Conservation (phyloP, 805 yeast genomes). For the Yamadazyma tumulicola region DNA sequence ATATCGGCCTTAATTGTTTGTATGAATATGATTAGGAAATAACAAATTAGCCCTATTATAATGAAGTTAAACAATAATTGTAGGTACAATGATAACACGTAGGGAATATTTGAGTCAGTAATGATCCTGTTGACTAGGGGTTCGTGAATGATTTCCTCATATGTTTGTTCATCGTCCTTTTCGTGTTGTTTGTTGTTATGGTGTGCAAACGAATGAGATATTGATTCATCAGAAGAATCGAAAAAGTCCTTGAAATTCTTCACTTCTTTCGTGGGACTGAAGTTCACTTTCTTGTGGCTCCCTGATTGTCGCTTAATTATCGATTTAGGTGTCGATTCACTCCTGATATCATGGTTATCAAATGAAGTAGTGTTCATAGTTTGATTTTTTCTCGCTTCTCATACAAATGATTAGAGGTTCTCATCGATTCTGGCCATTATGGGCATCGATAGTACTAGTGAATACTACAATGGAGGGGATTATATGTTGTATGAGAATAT, state of each 20-base stretch:
- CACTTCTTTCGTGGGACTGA: constrained; percentile 33
- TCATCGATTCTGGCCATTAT: too few species aligned
- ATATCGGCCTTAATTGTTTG: constrained; percentile 66
- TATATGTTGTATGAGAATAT: too few species aligned
- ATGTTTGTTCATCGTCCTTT: background rate
- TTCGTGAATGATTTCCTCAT: constrained; percentile 3
- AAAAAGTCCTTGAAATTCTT: constrained; percentile 16
- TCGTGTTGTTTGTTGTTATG: background rate
- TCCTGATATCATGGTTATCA: constrained; percentile 7
- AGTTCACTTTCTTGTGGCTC: constrained; percentile 19
- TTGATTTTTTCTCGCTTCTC: too few species aligned
- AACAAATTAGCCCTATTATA: constrained; percentile 49
- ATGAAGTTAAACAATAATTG: constrained; percentile 59
- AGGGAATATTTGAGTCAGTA: constrained; percentile 50
- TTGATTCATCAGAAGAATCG: constrained; percentile 11
- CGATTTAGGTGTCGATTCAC: constrained; percentile 15
- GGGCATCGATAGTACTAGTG: too few species aligned
- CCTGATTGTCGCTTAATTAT: constrained; percentile 8
- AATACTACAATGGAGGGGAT: too few species aligned
- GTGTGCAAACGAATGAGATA: too few species aligned
- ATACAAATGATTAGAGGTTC: too few species aligned
- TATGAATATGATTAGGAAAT: constrained; percentile 48
- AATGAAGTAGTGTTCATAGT: constrained; percentile 3
- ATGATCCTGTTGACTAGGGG: constrained; percentile 4
- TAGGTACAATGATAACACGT: constrained; percentile 56